Conservation (phyloP, 2,329 filamentous ascomycete genomes). For the Aspergillus sp. region DNA sequence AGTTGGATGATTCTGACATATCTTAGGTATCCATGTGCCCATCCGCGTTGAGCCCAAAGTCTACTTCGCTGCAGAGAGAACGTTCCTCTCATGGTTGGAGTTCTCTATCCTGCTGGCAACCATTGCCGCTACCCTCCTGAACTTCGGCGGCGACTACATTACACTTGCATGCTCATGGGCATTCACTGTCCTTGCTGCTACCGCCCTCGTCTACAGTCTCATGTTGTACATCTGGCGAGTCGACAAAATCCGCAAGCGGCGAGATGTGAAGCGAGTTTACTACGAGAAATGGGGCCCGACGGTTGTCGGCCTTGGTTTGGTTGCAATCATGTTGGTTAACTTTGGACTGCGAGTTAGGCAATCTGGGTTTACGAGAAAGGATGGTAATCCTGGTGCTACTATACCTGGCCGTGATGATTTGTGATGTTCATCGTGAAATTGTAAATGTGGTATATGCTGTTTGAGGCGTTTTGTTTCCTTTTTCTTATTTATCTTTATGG, state of each 20-base stretch:
- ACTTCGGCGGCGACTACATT: constrained; percentile 65
- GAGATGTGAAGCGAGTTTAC: constrained; percentile 72
- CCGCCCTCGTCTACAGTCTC: constrained; percentile 79
- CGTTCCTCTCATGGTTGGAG: constrained; percentile 95
- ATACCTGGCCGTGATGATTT: constrained; percentile 11
- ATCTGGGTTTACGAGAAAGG: constrained; percentile 27
- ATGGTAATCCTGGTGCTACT: not conserved
- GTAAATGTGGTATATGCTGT: not conserved
- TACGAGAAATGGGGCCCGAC: constrained; percentile 88
- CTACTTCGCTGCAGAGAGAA: constrained; percentile 93
- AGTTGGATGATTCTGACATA: constrained; percentile 9
- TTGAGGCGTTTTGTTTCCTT: not conserved
- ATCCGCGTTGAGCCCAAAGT: constrained; percentile 97
- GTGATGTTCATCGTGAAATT: not conserved
- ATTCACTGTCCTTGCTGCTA: constrained; percentile 78
- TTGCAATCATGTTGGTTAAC: constrained; percentile 73
- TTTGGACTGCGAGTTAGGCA: constrained; percentile 75
- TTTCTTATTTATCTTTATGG: not conserved
- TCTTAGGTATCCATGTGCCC: constrained; percentile 84
- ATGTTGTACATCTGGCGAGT: constrained; percentile 86
- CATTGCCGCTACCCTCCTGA: constrained; percentile 79
- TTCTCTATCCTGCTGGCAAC: constrained; percentile 93
- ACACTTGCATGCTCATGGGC: constrained; percentile 70
- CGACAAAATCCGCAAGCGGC: constrained; percentile 75
- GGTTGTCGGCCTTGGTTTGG: constrained; percentile 69